A percentile compares a stretch with the other conserved stretches of the same genome.
These are phyloP conservation scores for Colletotrichum lini DNA, from an alignment of 2,329 filamentous ascomycete genomes.

Conservation along the genomic window DNA sequence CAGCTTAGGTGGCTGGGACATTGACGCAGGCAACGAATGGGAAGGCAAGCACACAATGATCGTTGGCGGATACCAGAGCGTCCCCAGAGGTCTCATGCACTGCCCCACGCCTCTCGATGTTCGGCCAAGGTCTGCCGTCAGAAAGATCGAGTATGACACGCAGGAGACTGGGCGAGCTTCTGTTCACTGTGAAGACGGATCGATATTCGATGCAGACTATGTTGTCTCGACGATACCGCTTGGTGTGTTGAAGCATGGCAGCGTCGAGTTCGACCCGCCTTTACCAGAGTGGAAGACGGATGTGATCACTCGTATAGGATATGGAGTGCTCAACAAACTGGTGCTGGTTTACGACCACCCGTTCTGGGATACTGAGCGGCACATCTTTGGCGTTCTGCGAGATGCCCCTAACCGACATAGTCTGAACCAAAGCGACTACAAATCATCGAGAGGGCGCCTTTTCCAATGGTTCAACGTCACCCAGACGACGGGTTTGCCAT, in stretches of 20 bases:
- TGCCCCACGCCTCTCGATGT: constrained; percentile 84
- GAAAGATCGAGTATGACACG: constrained; percentile 76
- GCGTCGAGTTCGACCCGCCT: constrained; percentile 87
- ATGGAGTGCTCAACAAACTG: constrained; percentile 95
- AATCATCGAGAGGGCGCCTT: constrained; percentile 85
- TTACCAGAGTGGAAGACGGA: constrained; percentile 89
- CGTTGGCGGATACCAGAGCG: constrained; percentile 91
- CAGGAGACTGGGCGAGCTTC: constrained; percentile 51
- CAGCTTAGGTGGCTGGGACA: constrained; percentile 93
- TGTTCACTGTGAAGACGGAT: constrained; percentile 84
- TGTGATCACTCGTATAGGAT: constrained; percentile 87
- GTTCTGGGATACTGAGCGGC: constrained; percentile 91
- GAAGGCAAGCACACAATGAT: constrained; percentile 96
- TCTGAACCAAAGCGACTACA: constrained; percentile 84
- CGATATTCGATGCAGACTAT: constrained; percentile 84
- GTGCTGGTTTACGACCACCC: constrained; percentile 89
- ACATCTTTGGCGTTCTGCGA: constrained; percentile 94
- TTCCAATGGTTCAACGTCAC: constrained; percentile 99
- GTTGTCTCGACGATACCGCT: constrained; percentile 93
- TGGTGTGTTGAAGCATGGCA: constrained; percentile 89
- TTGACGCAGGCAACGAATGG: constrained; percentile 98
- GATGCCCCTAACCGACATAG: constrained; percentile 79
- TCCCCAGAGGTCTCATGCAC: constrained; percentile 88
- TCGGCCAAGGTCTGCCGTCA: constrained; percentile 80
- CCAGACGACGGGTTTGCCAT: constrained; percentile 88